These are phyloP conservation scores for Tephrocybe sp. DNA, from an alignment of 768 basidiomycete genomes.

Conservation along the genomic window DNA sequence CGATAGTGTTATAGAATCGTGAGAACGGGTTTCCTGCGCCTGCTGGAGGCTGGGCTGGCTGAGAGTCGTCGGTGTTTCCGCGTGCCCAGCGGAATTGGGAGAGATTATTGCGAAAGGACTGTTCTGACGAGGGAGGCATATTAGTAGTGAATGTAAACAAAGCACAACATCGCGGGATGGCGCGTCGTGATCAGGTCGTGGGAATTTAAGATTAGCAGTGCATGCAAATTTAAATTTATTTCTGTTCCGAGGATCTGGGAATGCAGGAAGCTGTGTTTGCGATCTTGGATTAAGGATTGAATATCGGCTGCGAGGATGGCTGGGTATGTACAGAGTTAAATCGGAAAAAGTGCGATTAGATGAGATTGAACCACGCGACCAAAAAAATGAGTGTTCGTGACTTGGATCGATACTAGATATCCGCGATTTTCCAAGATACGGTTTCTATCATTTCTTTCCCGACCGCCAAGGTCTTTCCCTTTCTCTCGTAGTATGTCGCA, in stretches of 20 bases:
- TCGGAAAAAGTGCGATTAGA: slow-evolving; percentile 1
- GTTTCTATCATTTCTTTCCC: slow-evolving; percentile 23
- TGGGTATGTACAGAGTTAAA: no score
- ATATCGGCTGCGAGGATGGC: background rate
- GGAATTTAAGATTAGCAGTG: background rate
- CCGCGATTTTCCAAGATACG: slow-evolving; percentile 18
- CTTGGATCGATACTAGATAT: slow-evolving; percentile 16
- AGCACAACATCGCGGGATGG: slow-evolving; percentile 7
- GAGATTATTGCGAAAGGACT: slow-evolving; percentile 69
- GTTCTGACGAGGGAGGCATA: slow-evolving; percentile 44
- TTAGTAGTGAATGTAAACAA: slow-evolving; percentile 6
- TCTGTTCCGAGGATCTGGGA: no score
- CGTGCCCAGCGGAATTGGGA: slow-evolving; percentile 88
- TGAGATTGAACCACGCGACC: slow-evolving; percentile 13
- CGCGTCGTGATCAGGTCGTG: background rate
- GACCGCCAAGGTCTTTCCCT: slow-evolving; percentile 33
- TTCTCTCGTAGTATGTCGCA: slow-evolving; percentile 47
- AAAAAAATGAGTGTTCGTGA: slow-evolving; percentile 12
- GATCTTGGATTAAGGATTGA: background rate
- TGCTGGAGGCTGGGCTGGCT: slow-evolving; percentile 28
- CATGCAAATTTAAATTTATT: no score
- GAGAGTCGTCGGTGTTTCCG: slow-evolving; percentile 64
- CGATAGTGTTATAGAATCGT: slow-evolving; percentile 83
- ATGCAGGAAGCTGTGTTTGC: no score
- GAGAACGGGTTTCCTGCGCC: slow-evolving; percentile 66